Evolutionary conservation across 768 basidiomycete species (phyloP), one percentile per base, ranked within the genome.

Genomic region (Amanita molliuscula): DNA sequence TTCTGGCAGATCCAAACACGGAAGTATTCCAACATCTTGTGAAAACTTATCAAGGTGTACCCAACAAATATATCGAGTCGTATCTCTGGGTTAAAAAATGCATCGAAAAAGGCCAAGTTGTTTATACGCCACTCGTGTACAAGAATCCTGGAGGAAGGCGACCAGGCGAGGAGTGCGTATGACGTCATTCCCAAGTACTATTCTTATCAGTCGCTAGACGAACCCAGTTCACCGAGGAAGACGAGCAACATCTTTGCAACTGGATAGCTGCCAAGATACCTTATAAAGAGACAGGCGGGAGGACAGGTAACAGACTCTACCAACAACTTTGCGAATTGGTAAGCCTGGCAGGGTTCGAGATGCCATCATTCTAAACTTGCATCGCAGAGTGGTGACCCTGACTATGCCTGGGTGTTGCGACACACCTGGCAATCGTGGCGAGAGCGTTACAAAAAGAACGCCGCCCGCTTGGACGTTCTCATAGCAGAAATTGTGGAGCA

Each of bases 381-480:
- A 3, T 37, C 29, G 15, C 55, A 88, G 86, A 70, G 69, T 43
- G 65, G 66, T 44, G 82, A 88, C 53, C 81, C 85, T 1, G 84
- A 86, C 54, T 88, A 79, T 57, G 70, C 75, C 0, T 90, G 88
- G 88, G 88, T 88, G 16, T 73, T 70, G 21, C 80, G 87, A 13
- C 88, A 91, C 61, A 88, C 87, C 2, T 91, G 88, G 88, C 86
- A 89, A 55, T 91, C 88, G 13, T 91, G 88, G 88, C 77, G 88
- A 23, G 88, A 91, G 59, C 74, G 88, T 25, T 91, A 91, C 68
- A 89, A 90, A 70, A 90, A 90, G 65, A 84, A 91, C 53, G 69
- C 84, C 0, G 60, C 66, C 6, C 78, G 86, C 8, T 72, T 90
- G 33, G 86, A 90, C 58, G 59, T 59, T 9, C 64, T 77, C 48